Percentiles rank a stretch among this genome's conserved stretches.
phyloP scores from a whole-genome alignment of 768 basidiomycete species.

The Hericium erinaceus region DNA sequence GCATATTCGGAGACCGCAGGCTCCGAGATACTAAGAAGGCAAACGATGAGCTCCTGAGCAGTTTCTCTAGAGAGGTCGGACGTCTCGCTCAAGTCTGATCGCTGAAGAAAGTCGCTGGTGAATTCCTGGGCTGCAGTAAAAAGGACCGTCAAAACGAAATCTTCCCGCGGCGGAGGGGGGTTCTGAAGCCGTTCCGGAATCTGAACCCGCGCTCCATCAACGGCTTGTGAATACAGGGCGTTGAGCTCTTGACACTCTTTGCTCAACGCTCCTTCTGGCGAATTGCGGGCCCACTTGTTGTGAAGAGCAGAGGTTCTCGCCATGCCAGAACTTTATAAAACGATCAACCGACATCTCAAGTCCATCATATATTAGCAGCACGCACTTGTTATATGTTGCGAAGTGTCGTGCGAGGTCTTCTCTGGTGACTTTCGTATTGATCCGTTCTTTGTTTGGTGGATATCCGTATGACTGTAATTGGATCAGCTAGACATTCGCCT shows the following conservation, averaged over 20 bases:
- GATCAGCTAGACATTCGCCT: background rate
- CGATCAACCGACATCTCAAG: too few relatives aligned
- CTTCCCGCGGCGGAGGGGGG: slow-evolving; percentile 33
- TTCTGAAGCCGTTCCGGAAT: slow-evolving; percentile 47
- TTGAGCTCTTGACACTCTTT: slow-evolving; percentile 64
- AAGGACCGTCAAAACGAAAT: slow-evolving; percentile 46
- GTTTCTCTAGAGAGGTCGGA: slow-evolving; percentile 22
- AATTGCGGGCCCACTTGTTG: slow-evolving; percentile 47
- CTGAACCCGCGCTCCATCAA: slow-evolving; percentile 54
- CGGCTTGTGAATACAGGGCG: slow-evolving; percentile 60
- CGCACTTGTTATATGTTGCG: slow-evolving; percentile 54
- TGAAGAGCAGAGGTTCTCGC: slow-evolving; percentile 50
- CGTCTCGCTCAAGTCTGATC: slow-evolving; percentile 9
- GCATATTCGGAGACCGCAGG: slow-evolving; percentile 54
- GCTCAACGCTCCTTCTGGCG: slow-evolving; percentile 48
- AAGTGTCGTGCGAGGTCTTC: slow-evolving; percentile 57
- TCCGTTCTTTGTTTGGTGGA: slow-evolving; percentile 49
- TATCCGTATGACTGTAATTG: slow-evolving; percentile 53
- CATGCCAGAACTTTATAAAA: slow-evolving; percentile 37
- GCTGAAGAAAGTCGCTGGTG: slow-evolving; percentile 30
- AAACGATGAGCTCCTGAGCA: slow-evolving; percentile 32
- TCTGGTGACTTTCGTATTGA: slow-evolving; percentile 36
- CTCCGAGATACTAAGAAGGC: slow-evolving; percentile 41
- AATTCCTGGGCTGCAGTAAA: slow-evolving; percentile 38
- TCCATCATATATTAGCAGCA: background rate